A percentile compares a stretch with the other conserved stretches of the same genome.
These are phyloP conservation scores for Zopfochytrium polystomum DNA, from an alignment of 371 early-diverging fungal species.

Conservation along the genomic window DNA sequence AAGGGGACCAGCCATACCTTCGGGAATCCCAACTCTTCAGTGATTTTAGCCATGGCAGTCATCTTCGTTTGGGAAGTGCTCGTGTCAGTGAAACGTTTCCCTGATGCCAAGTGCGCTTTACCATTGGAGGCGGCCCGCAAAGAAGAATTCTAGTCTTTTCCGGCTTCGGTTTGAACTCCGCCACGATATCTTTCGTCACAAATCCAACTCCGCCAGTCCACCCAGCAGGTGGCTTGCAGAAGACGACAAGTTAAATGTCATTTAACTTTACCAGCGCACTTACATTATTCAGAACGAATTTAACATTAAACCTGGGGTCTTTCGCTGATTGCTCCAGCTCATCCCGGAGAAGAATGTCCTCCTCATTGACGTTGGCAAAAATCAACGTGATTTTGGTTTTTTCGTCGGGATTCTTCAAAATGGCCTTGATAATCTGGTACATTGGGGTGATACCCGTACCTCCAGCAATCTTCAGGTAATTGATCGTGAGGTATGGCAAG, in stretches of 20 bases:
- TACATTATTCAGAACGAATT: slow-evolving; percentile 79
- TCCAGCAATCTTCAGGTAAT: slow-evolving; percentile 38
- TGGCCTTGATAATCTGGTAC: slow-evolving; percentile 73
- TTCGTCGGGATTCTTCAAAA: slow-evolving; percentile 80
- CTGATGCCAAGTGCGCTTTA: slow-evolving; percentile 10
- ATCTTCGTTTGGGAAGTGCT: slow-evolving; percentile 33
- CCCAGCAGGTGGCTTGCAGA: slow-evolving; percentile 67
- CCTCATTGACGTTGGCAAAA: slow-evolving; percentile 86
- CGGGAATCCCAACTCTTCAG: slow-evolving; percentile 39
- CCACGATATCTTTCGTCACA: slow-evolving; percentile 82
- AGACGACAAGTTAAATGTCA: slow-evolving; percentile 1
- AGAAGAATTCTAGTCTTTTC: slow-evolving; percentile 78
- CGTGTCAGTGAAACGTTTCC: not conserved
- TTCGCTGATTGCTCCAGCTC: slow-evolving; percentile 75
- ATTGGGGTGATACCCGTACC: slow-evolving; percentile 81
- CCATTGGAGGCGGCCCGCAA: slow-evolving; percentile 95
- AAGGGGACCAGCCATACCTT: slow-evolving; percentile 18
- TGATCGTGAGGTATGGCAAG: slow-evolving; percentile 4
- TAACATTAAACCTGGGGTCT: slow-evolving; percentile 70
- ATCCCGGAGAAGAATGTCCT: slow-evolving; percentile 83
- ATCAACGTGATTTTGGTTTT: slow-evolving; percentile 78
- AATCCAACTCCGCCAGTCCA: slow-evolving; percentile 90
- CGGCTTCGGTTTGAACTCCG: slow-evolving; percentile 59
- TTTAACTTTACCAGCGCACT: no score
- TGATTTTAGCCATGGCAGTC: slow-evolving; percentile 69